Conservation (phyloP, 176 grass and related monocot genomes). For the Chrysopogon serrulatus region DNA sequence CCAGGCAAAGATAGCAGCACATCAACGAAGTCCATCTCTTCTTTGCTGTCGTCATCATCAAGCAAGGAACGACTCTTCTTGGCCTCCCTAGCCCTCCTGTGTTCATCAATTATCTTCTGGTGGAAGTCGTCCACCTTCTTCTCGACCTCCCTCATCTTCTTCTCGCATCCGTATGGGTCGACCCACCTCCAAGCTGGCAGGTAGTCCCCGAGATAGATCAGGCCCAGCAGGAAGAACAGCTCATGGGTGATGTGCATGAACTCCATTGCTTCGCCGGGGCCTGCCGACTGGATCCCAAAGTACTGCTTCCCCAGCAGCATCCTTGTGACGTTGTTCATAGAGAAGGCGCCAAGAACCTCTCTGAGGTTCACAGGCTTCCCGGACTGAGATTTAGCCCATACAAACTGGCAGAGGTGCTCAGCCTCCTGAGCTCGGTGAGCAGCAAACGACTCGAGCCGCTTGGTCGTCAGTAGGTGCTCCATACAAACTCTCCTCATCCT, state of each 20-base stretch:
- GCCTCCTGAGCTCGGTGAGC: conserved; percentile 61
- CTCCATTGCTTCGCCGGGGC: conserved; percentile 73
- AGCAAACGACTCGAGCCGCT: conserved; percentile 62
- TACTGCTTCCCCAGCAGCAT: conserved; percentile 93
- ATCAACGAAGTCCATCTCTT: conserved; percentile 80
- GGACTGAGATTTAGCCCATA: conserved; percentile 50
- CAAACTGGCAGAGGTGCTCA: conserved; percentile 55
- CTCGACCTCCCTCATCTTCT: conserved; percentile 80
- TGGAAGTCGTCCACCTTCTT: conserved; percentile 90
- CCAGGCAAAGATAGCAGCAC: conserved; percentile 77
- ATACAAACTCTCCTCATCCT: conserved; percentile 83
- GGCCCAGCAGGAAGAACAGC: conserved; percentile 71
- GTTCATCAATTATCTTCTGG: conserved; percentile 91
- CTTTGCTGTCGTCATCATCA: conserved; percentile 32
- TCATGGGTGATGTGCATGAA: conserved; percentile 94
- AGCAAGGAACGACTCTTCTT: conserved; percentile 30
- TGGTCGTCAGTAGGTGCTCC: conserved; percentile 89
- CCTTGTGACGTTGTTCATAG: conserved; percentile 96
- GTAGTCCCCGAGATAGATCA: conserved; percentile 93
- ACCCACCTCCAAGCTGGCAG: conserved; percentile 86
- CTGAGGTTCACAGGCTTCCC: conserved; percentile 62
- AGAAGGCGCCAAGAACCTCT: conserved; percentile 73
- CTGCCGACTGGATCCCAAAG: conserved; percentile 64
- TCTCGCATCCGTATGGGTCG: conserved; percentile 72
- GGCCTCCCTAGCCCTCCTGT: conserved; percentile 42